Conservation (phyloP, 257 asterid genomes). For the Penstemon newberryi region DNA sequence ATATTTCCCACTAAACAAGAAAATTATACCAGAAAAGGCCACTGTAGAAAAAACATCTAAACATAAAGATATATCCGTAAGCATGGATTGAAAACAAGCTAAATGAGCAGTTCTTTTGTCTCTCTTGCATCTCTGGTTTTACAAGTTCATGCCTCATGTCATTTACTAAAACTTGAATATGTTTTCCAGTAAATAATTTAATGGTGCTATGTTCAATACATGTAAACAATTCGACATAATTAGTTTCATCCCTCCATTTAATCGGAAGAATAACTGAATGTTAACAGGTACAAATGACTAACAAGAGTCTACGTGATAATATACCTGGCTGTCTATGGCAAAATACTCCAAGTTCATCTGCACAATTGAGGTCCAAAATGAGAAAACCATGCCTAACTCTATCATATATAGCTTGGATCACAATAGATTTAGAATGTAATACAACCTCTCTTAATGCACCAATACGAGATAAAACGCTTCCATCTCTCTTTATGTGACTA, state of each 20-base stretch:
- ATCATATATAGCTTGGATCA: constrained; percentile 25
- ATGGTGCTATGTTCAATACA: constrained; percentile 3
- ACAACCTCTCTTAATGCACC: constrained; percentile 97
- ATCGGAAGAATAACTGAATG: neutral
- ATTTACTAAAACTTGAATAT: constrained; percentile 8
- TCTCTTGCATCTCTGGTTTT: constrained; percentile 18
- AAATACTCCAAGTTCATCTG: constrained; percentile 99
- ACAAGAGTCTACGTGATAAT: constrained; percentile 24
- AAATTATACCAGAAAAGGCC: constrained; percentile 14
- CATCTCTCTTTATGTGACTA: constrained; percentile 73
- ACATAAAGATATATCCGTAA: neutral
- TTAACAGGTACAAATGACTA: neutral
- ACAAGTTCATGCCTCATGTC: constrained; percentile 9
- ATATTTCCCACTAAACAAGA: constrained; percentile 24
- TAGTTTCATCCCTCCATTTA: constrained; percentile 5
- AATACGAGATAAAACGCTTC: constrained; percentile 86
- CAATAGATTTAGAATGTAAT: constrained; percentile 11
- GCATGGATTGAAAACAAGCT: constrained; percentile 8
- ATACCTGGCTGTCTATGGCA: constrained; percentile 94
- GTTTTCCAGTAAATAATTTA: constrained; percentile 5
- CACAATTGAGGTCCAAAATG: constrained; percentile 39
- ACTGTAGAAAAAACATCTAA: neutral
- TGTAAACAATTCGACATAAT: constrained; percentile 7
- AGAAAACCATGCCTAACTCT: constrained; percentile 35
- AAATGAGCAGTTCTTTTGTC: constrained; percentile 6